Evolutionary conservation across 352 stramenopile genomes (phyloP).

Genomic region (Elongisporangium senticosum): DNA sequence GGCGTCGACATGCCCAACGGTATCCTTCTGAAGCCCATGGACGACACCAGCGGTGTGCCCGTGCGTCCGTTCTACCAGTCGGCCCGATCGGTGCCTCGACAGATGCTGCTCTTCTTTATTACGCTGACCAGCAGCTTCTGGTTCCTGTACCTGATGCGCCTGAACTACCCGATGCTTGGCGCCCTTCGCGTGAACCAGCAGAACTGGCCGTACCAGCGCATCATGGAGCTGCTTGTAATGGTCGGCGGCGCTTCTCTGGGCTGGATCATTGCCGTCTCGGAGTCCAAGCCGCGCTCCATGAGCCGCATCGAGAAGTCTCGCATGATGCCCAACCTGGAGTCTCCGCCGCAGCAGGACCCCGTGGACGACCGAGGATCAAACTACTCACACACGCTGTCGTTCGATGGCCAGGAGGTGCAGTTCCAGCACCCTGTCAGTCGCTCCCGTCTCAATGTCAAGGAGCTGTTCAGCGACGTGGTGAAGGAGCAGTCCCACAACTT

Average conservation of each 20-base stretch:
- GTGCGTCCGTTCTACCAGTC: slow-evolving; percentile 77
- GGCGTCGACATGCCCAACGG: slow-evolving; percentile 67
- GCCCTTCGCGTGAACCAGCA: slow-evolving; percentile 54
- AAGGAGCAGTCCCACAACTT: slow-evolving; percentile 86
- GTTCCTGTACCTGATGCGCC: slow-evolving; percentile 62
- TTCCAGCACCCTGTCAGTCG: slow-evolving; percentile 72
- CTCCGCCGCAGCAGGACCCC: slow-evolving; percentile 24
- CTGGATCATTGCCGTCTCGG: slow-evolving; percentile 58
- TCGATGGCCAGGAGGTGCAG: slow-evolving; percentile 69
- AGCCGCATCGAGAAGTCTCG: slow-evolving; percentile 70
- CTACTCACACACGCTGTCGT: slow-evolving; percentile 76
- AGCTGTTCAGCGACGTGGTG: slow-evolving; percentile 70
- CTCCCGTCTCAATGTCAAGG: slow-evolving; percentile 67
- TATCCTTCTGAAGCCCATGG: slow-evolving; percentile 74
- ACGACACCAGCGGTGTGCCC: slow-evolving; percentile 74
- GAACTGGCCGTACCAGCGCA: slow-evolving; percentile 78
- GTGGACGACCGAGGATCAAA: slow-evolving; percentile 41
- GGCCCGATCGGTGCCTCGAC: slow-evolving; percentile 50
- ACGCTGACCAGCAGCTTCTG: slow-evolving; percentile 73
- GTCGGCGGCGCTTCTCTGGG: slow-evolving; percentile 44
- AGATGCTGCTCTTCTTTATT: slow-evolving; percentile 79
- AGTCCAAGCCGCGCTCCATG: slow-evolving; percentile 68
- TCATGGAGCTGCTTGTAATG: slow-evolving; percentile 76
- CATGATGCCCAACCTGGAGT: slow-evolving; percentile 40
- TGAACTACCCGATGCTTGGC: slow-evolving; percentile 68